phyloP scores from a whole-genome alignment of 176 grass and related monocot genomes.

The Olyra latifolia region DNA sequence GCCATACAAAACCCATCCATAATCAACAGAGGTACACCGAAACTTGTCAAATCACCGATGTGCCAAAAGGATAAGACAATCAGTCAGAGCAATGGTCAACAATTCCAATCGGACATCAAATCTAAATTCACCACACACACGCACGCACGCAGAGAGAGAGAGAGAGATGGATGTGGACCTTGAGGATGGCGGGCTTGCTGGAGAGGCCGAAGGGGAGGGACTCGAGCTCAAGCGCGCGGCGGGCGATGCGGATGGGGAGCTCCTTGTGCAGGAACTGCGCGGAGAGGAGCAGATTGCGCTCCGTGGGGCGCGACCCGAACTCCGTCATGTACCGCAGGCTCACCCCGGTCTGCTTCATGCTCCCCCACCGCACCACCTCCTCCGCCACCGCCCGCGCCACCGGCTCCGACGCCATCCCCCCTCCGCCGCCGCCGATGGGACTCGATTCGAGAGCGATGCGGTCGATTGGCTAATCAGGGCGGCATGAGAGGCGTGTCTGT shows the following conservation, averaged over 20 bases:
- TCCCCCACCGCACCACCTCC: constrained; percentile 81
- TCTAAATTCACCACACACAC: neutral
- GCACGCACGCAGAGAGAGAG: too few species aligned
- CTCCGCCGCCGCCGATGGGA: neutral
- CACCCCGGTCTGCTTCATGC: constrained; percentile 91
- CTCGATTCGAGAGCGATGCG: neutral
- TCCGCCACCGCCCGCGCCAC: constrained; percentile 65
- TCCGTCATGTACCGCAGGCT: constrained; percentile 97
- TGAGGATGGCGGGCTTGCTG: constrained; percentile 69
- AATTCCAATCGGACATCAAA: neutral
- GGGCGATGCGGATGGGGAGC: constrained; percentile 79
- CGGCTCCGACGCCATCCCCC: constrained; percentile 61
- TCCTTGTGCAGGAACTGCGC: constrained; percentile 92
- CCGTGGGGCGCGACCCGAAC: constrained; percentile 76
- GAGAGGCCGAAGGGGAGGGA: constrained; percentile 75
- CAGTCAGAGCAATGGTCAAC: neutral
- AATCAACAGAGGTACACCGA: neutral
- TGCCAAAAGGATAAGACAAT: neutral
- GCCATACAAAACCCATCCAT: neutral
- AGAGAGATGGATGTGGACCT: constrained; percentile 35
- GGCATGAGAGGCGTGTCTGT: neutral
- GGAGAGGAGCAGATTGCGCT: constrained; percentile 71
- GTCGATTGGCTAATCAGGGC: neutral
- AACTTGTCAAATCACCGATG: neutral
- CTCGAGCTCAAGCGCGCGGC: constrained; percentile 76